Conservation (phyloP, 2,329 filamentous ascomycete species). For the Diaporthe sp. region DNA sequence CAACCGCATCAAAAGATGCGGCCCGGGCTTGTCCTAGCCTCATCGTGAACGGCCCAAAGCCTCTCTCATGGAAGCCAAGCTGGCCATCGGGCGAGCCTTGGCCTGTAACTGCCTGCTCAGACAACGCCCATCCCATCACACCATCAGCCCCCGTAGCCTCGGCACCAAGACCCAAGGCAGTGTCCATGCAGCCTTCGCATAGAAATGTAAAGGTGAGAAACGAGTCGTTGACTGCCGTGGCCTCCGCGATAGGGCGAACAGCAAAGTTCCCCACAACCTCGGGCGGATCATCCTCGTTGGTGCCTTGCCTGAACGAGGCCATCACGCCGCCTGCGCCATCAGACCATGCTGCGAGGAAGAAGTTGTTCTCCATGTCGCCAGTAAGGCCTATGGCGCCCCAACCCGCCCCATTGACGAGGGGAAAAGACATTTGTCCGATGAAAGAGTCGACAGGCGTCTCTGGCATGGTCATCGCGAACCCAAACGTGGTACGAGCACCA, state of each 20-base stretch:
- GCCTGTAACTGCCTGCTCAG: not conserved
- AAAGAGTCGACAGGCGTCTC: constrained; percentile 56
- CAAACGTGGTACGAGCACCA: constrained; percentile 55
- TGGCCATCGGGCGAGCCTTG: not conserved
- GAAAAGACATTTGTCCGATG: constrained; percentile 62
- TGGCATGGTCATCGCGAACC: constrained; percentile 60
- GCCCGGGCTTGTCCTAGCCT: not conserved
- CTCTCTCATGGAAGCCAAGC: constrained; percentile 14
- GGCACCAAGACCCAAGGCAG: not conserved
- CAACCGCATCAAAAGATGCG: not conserved
- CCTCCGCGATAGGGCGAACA: constrained; percentile 44
- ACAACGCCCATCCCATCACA: constrained; percentile 23
- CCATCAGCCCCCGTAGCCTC: not conserved
- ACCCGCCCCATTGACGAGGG: constrained; percentile 55
- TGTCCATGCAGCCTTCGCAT: constrained; percentile 11
- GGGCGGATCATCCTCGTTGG: constrained; percentile 59
- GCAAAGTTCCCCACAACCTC: constrained; percentile 57
- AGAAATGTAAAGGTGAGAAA: constrained; percentile 13
- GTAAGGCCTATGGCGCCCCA: constrained; percentile 47
- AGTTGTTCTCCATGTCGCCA: constrained; percentile 59
- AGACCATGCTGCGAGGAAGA: constrained; percentile 61
- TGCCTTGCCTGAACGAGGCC: constrained; percentile 59
- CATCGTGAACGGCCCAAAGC: constrained; percentile 15
- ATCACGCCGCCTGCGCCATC: constrained; percentile 55
- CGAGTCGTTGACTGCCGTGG: constrained; percentile 1